phyloP scores from a whole-genome alignment of 305 asterid species.

The Fraxinus greggii region DNA sequence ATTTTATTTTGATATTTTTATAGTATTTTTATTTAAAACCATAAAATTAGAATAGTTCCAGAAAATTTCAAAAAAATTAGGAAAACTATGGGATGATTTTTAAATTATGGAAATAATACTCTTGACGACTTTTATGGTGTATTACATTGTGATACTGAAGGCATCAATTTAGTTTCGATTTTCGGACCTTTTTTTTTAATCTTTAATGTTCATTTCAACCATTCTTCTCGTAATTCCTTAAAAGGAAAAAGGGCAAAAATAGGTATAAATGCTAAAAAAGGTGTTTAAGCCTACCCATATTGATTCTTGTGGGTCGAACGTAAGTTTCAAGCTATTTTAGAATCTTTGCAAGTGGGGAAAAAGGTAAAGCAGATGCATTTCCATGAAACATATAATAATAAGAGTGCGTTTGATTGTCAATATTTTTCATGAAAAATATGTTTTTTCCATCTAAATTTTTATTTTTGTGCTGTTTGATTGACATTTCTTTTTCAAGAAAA shows the following conservation, averaged over 20 bases:
- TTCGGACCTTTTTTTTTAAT: not conserved
- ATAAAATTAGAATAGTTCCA: too few species aligned
- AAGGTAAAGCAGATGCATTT: slow-evolving; percentile 8
- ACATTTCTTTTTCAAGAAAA: too few species aligned
- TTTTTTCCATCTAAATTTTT: too few species aligned
- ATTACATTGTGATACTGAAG: too few species aligned
- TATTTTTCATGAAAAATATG: too few species aligned
- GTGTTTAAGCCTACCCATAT: not conserved
- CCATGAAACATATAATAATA: not conserved
- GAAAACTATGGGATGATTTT: too few species aligned
- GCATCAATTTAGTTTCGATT: not conserved
- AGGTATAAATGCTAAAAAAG: not conserved
- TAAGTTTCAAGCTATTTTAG: slow-evolving; percentile 38
- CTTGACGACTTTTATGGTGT: too few species aligned
- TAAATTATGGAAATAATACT: too few species aligned
- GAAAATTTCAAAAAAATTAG: too few species aligned
- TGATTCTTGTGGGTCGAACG: slow-evolving; percentile 15
- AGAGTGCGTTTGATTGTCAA: not conserved
- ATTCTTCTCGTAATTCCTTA: not conserved
- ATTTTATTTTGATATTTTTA: too few species aligned
- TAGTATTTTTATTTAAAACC: too few species aligned
- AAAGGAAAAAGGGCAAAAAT: not conserved
- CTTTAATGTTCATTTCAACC: not conserved
- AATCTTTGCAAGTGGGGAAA: slow-evolving; percentile 23
- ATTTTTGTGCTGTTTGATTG: not conserved